These are phyloP conservation scores for Chytriomyces sp. DNA, from an alignment of 192 early-diverging fungal genomes.

Conservation along the genomic window DNA sequence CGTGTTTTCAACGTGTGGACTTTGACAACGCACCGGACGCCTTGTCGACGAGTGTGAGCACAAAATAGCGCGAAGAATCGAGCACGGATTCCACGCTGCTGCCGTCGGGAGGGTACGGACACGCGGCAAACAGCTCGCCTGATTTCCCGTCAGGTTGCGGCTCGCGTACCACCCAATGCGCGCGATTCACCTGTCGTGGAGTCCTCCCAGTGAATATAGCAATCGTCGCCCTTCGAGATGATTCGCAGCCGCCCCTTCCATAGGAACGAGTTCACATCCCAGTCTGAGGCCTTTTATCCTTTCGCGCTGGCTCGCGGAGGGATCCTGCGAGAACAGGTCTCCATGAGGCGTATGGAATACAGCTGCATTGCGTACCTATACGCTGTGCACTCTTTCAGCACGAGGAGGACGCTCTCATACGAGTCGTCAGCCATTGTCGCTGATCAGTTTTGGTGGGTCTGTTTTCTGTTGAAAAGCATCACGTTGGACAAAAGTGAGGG, in stretches of 20 bases:
- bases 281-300: slow-evolving; percentile 76
- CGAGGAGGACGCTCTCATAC: slow-evolving; percentile 77
- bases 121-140: slow-evolving; percentile 80
- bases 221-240: slow-evolving; percentile 65
- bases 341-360: too few species aligned
- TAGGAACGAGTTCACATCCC: slow-evolving; percentile 75
- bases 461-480: too few species aligned
- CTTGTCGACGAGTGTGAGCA: slow-evolving; percentile 68
- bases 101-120: slow-evolving; percentile 70
- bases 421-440: slow-evolving; percentile 57
- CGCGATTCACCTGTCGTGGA: slow-evolving; percentile 1
- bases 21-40: too few species aligned
- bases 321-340: too few species aligned
- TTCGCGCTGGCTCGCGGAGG: slow-evolving; percentile 69
- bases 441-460: too few species aligned
- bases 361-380: too few species aligned
- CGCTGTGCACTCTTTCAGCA: slow-evolving; percentile 76
- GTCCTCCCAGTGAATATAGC: slow-evolving; percentile 71
- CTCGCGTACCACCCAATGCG: too few species aligned
- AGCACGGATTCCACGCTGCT: slow-evolving; percentile 75
- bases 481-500: too few species aligned
- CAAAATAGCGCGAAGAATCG: slow-evolving; percentile 88
- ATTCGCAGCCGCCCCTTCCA: slow-evolving; percentile 82
- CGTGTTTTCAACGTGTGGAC: too few species aligned
- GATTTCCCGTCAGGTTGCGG: too few species aligned